Conservation (phyloP, 129 eudicot genomes). For the Artemisia annua region DNA sequence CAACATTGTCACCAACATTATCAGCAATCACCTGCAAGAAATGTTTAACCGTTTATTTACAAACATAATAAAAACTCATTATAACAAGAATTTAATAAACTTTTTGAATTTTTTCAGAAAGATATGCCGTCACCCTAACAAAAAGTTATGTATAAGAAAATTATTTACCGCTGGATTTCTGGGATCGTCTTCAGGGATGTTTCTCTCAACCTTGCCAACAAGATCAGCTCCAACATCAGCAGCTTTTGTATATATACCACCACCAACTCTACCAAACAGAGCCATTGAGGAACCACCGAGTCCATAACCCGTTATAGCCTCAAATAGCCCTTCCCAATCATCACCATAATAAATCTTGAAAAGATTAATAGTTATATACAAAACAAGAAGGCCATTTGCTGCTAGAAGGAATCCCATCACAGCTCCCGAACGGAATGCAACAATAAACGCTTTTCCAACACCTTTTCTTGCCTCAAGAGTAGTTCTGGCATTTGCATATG, state of each 20-base stretch:
- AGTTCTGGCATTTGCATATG: constrained; percentile 91
- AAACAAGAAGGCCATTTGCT: constrained; percentile 85
- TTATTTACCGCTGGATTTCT: constrained; percentile 76
- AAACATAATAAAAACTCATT: neutral
- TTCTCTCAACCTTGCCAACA: constrained; percentile 79
- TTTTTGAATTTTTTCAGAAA: no score
- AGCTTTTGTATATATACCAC: constrained; percentile 83
- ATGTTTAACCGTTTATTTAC: neutral
- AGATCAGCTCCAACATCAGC: constrained; percentile 95
- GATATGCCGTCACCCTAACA: neutral
- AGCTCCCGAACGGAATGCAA: constrained; percentile 91
- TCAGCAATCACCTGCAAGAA: constrained; percentile 74
- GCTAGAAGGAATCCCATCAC: constrained; percentile 94
- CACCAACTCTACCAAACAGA: constrained; percentile 86
- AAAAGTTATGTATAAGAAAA: neutral
- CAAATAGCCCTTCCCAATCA: constrained; percentile 94
- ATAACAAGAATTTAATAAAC: no score
- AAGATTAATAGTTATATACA: constrained; percentile 62
- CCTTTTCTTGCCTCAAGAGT: constrained; percentile 94
- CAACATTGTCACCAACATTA: constrained; percentile 92
- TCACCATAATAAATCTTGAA: constrained; percentile 86
- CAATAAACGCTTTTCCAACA: constrained; percentile 82
- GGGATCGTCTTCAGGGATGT: constrained; percentile 90
- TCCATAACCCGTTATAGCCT: constrained; percentile 88
- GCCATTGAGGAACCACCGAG: constrained; percentile 95